A percentile compares a stretch with the other conserved stretches of the same genome.
These are phyloP conservation scores for Brettanomyces sp. DNA, from an alignment of 805 yeast species.

Conservation along the genomic window DNA sequence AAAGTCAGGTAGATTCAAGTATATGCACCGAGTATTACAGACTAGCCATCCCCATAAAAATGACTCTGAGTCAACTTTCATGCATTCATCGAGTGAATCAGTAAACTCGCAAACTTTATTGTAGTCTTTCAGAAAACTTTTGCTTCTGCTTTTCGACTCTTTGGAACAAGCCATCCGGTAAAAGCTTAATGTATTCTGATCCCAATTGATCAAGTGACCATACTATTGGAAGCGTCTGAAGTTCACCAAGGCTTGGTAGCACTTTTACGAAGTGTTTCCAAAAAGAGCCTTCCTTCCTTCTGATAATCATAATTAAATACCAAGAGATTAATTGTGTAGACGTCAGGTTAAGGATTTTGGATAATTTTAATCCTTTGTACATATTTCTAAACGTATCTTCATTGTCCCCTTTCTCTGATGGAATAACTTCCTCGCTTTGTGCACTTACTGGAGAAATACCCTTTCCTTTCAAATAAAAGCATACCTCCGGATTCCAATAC, in stretches of 20 bases:
- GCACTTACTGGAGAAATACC: background rate
- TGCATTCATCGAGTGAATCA: background rate
- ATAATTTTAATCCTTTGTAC: conserved; percentile 10
- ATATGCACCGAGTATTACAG: conserved; percentile 85
- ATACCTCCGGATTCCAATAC: conserved; percentile 6
- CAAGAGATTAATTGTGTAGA: conserved; percentile 55
- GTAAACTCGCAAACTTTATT: conserved; percentile 17
- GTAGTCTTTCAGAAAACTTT: conserved; percentile 38
- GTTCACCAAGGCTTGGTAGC: conserved; percentile 50
- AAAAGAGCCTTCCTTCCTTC: conserved; percentile 32
- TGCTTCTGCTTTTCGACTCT: conserved; percentile 33
- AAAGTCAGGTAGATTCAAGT: conserved; percentile 48
- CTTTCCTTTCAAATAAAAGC: background rate
- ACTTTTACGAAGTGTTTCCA: conserved; percentile 65
- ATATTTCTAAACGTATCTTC: conserved; percentile 4
- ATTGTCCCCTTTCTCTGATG: background rate
- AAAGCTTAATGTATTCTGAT: conserved; percentile 4
- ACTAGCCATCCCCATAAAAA: conserved; percentile 76
- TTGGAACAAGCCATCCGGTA: conserved; percentile 35
- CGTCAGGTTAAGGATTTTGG: conserved; percentile 32
- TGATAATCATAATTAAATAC: conserved; percentile 37
- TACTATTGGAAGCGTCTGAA: conserved; percentile 48
- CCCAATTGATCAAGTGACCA: conserved; percentile 38
- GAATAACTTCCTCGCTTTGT: background rate
- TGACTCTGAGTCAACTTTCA: conserved; percentile 13